Percentiles rank a stretch among this genome's conserved stretches.
Conservation (phyloP, 2,329 filamentous ascomycete genomes). For the Rachicladosporium sp. region DNA sequence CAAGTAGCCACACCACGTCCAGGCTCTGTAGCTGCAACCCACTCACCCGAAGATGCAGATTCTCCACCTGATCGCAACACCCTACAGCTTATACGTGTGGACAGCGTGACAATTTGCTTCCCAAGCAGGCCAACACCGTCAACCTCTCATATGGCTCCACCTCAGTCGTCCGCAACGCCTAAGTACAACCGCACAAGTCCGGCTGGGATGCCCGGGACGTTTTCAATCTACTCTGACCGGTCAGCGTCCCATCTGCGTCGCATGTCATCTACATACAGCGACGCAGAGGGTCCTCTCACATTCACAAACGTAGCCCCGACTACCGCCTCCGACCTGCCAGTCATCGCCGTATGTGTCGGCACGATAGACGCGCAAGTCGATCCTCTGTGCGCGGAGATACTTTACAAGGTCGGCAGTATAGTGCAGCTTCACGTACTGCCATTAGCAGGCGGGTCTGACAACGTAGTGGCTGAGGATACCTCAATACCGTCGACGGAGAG, state of each 20-base stretch:
- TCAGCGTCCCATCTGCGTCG: conserved; percentile 21
- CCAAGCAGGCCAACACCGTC: background rate
- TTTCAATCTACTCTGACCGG: conserved; percentile 35
- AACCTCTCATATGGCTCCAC: background rate
- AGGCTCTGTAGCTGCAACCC: background rate
- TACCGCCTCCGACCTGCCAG: too few relatives aligned
- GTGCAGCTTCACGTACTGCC: too few relatives aligned
- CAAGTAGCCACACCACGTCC: too few relatives aligned
- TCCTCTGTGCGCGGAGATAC: conserved; percentile 9
- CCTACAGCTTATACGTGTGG: background rate
- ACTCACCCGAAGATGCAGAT: conserved; percentile 21
- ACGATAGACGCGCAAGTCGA: conserved; percentile 10
- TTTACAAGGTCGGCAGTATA: conserved; percentile 6
- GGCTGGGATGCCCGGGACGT: conserved; percentile 31
- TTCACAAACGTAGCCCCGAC: too few relatives aligned
- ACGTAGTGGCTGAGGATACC: too few relatives aligned
- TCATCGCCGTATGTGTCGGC: conserved; percentile 8
- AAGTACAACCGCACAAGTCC: background rate
- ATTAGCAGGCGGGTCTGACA: too few relatives aligned
- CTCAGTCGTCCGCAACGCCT: background rate
- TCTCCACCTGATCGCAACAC: conserved; percentile 45
- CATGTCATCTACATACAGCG: conserved; percentile 1
- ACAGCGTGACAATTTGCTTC: background rate
- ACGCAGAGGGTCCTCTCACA: too few relatives aligned
- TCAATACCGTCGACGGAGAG: too few relatives aligned